Conservation (phyloP, 768 basidiomycete species). For the Xerocomellus dryophilus region DNA sequence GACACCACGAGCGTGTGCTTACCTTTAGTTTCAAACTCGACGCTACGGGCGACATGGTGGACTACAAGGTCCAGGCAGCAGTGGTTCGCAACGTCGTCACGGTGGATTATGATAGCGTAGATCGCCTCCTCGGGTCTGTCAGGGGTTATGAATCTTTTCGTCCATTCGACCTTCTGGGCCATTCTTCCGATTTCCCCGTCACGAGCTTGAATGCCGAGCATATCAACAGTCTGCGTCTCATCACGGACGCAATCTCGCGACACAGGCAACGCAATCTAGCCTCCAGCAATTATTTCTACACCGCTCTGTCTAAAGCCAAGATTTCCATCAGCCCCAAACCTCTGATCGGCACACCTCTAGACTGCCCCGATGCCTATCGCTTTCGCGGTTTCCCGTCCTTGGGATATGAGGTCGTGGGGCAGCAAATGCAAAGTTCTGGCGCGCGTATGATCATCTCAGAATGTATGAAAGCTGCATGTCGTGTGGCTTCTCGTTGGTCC, state of each 20-base stretch:
- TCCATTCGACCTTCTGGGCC: constrained; percentile 19
- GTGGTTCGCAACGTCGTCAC: constrained; percentile 65
- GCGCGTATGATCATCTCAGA: constrained; percentile 66
- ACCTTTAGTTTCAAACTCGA: constrained; percentile 79
- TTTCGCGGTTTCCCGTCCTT: constrained; percentile 51
- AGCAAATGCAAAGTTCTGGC: constrained; percentile 33
- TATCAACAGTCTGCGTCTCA: constrained; percentile 29
- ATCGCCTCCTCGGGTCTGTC: constrained; percentile 43
- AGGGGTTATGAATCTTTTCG: constrained; percentile 9
- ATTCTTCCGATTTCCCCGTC: not conserved
- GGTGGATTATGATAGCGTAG: constrained; percentile 67
- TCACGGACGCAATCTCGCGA: constrained; percentile 29
- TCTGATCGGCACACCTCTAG: constrained; percentile 30
- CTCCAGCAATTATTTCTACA: constrained; percentile 25
- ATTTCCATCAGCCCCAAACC: constrained; percentile 33
- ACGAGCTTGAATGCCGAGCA: constrained; percentile 16
- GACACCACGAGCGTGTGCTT: constrained; percentile 54
- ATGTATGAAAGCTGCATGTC: constrained; percentile 77
- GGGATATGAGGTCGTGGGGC: constrained; percentile 41
- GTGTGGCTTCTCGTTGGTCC: constrained; percentile 71
- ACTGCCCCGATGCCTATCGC: constrained; percentile 29
- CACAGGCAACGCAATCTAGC: constrained; percentile 24
- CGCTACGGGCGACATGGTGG: constrained; percentile 58
- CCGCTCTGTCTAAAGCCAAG: constrained; percentile 21
- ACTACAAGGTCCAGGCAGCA: constrained; percentile 68